A percentile compares a stretch with the other conserved stretches of the same genome.
phyloP scores from a whole-genome alignment of 805 yeast genomes.

The Ogataea trehalophila region DNA sequence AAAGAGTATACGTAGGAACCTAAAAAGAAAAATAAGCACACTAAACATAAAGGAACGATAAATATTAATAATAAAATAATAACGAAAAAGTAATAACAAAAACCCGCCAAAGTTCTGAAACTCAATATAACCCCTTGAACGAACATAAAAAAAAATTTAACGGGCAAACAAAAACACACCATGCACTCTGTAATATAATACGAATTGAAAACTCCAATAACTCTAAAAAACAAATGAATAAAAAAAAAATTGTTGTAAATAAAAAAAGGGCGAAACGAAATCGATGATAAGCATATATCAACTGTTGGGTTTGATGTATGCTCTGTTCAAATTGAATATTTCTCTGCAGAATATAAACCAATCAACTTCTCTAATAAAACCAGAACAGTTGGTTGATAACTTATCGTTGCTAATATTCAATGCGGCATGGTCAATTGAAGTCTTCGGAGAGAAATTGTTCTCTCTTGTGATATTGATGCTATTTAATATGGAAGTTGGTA shows the following conservation, averaged over 20 bases:
- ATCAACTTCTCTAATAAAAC: slow-evolving; percentile 60
- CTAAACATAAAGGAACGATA: not conserved
- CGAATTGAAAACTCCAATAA: no score
- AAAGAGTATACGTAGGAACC: not conserved
- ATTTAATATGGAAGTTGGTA: not conserved
- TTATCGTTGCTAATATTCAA: slow-evolving; percentile 14
- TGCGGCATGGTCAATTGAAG: slow-evolving; percentile 6
- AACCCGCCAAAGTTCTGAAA: no score
- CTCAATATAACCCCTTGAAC: no score
- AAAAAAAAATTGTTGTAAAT: not conserved
- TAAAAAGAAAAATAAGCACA: not conserved
- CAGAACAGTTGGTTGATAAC: slow-evolving; percentile 30
- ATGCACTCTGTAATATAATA: no score
- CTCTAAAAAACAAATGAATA: not conserved
- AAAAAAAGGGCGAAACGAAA: not conserved
- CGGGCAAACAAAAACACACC: not conserved
- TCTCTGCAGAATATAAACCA: slow-evolving; percentile 88
- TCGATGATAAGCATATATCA: not conserved
- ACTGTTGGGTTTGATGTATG: slow-evolving; percentile 41
- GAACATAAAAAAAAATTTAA: not conserved
- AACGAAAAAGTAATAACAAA: not conserved
- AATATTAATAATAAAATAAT: not conserved
- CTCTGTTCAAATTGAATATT: slow-evolving; percentile 69
- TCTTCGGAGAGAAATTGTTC: slow-evolving; percentile 4
- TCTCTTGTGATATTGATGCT: not conserved